A percentile compares a stretch with the other conserved stretches of the same genome.
Conservation (phyloP, 495 filamentous ascomycete species). For the Penicillium bovifimosum region DNA sequence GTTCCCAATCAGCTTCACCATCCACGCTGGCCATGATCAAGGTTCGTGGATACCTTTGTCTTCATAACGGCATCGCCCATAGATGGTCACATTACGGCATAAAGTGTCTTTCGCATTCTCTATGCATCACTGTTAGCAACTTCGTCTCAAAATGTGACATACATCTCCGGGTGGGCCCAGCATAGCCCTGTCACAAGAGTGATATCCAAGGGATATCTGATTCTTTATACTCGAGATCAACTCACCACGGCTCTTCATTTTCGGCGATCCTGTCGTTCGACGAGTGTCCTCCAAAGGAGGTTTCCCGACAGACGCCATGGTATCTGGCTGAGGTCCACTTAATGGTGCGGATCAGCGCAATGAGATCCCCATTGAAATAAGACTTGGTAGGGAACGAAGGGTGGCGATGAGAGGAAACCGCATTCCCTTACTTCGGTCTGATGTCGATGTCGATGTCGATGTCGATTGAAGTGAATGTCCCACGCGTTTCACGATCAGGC, state of each 20-base stretch:
- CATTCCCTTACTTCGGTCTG: slow-evolving; percentile 37
- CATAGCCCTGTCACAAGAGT: background rate
- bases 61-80: slow-evolving; percentile 88
- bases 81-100: slow-evolving; percentile 90
- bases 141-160: background rate
- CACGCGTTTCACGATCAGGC: slow-evolving; percentile 16
- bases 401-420: slow-evolving; percentile 32
- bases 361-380: slow-evolving; percentile 40
- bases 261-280: slow-evolving; percentile 50
- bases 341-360: slow-evolving; percentile 33
- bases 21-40: background rate
- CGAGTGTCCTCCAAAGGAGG: slow-evolving; percentile 42
- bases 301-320: slow-evolving; percentile 42
- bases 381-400: slow-evolving; percentile 25
- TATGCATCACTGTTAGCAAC: slow-evolving; percentile 20
- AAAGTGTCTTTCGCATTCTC: slow-evolving; percentile 78
- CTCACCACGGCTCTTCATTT: slow-evolving; percentile 60
- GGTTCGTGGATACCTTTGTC: slow-evolving; percentile 57
- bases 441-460: slow-evolving; percentile 4
- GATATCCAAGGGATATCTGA: background rate
- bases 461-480: slow-evolving; percentile 12
- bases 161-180: background rate
- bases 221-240: background rate
- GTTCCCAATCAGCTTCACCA: slow-evolving; percentile 24
- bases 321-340: slow-evolving; percentile 29